Evolutionary conservation across 345 rosid genomes (phyloP).

Genomic region (Arabidopsis suecica): DNA sequence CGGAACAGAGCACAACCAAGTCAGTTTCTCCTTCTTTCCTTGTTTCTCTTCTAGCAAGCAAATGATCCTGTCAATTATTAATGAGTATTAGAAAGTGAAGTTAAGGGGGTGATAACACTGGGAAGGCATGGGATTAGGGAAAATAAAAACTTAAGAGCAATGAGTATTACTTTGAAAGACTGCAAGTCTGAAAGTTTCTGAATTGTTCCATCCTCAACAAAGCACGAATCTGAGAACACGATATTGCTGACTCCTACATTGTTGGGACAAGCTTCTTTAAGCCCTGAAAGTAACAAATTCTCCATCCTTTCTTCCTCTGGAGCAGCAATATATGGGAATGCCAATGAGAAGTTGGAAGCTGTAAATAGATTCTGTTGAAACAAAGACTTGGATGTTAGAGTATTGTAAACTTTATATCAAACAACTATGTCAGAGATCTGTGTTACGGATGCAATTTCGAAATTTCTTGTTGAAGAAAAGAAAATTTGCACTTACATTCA

Average conservation of each 20-base stretch:
- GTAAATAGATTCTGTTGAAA: conserved; percentile 64
- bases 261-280: conserved; percentile 66
- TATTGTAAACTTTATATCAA: background rate
- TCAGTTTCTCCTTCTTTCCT: conserved; percentile 65
- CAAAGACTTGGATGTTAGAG: conserved; percentile 31
- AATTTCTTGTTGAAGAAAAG: background rate
- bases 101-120: background rate
- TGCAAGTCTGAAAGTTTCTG: conserved; percentile 65
- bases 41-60: conserved; percentile 67
- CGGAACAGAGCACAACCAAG: conserved; percentile 76
- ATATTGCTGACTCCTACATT: conserved; percentile 56
- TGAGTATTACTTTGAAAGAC: conserved; percentile 63
- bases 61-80: conserved; percentile 61
- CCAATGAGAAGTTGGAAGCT: conserved; percentile 85
- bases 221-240: conserved; percentile 78
- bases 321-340: conserved; percentile 81
- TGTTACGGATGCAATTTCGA: background rate
- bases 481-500: conserved; percentile 58
- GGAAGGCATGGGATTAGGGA: conserved; percentile 2
- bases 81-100: conserved; percentile 18
- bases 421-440: conserved; percentile 22
- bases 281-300: conserved; percentile 67
- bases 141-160: background rate
- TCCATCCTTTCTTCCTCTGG: conserved; percentile 82
- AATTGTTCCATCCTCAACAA: conserved; percentile 61